These are phyloP conservation scores for Taiozyma sp. DNA, from an alignment of 1,139 yeast species.

Conservation along the genomic window DNA sequence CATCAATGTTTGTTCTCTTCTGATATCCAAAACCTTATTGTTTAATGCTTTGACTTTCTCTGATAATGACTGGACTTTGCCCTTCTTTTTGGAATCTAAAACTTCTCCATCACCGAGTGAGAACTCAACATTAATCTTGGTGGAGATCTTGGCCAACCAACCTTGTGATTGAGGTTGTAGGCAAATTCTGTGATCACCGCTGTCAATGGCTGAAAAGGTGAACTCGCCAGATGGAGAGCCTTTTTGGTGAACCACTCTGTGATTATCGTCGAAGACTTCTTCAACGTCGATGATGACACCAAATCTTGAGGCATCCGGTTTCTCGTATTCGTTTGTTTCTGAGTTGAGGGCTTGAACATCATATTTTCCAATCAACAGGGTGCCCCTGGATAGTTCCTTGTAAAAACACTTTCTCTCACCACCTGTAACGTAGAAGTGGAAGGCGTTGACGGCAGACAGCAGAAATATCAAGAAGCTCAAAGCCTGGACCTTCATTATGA, in stretches of 20 bases:
- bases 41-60: conserved; percentile 48
- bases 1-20: conserved; percentile 59
- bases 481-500: conserved; percentile 1
- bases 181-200: conserved; percentile 72
- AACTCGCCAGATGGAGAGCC: conserved; percentile 56
- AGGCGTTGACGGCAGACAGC: conserved; percentile 26
- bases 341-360: conserved; percentile 52
- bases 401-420: conserved; percentile 60
- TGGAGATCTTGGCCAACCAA: conserved; percentile 48
- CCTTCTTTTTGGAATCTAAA: conserved; percentile 47
- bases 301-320: conserved; percentile 39
- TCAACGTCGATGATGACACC: conserved; percentile 49
- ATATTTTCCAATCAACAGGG: conserved; percentile 55
- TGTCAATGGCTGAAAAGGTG: conserved; percentile 61
- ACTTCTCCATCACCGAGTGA: conserved; percentile 47
- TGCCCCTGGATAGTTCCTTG: conserved; percentile 55
- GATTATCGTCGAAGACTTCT: conserved; percentile 57
- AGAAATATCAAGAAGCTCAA: conserved; percentile 10
- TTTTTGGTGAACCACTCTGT: conserved; percentile 62
- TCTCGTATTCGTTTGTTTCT: conserved; percentile 31
- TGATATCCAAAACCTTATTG: conserved; percentile 49
- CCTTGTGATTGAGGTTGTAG: conserved; percentile 58
- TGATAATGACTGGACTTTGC: conserved; percentile 43
- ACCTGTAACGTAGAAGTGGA: conserved; percentile 48
- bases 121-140: conserved; percentile 39